Percentiles rank a stretch among this genome's conserved stretches.
phyloP scores from a whole-genome alignment of 768 basidiomycete genomes.

The Boletus subparvulus region DNA sequence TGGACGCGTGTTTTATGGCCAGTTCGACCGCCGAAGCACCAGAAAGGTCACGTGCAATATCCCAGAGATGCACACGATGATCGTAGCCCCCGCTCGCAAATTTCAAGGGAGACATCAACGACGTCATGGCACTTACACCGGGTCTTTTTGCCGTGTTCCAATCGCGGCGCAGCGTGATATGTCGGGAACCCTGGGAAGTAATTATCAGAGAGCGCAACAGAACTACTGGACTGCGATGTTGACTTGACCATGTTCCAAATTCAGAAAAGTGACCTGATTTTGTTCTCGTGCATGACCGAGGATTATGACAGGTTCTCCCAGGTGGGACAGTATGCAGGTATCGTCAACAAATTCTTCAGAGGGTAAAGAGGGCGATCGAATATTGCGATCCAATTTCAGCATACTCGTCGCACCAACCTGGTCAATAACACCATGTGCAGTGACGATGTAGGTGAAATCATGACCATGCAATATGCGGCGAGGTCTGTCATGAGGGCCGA shows the following conservation, averaged over 20 bases:
- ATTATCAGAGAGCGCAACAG: constrained; percentile 1
- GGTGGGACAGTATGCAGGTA: constrained; percentile 37
- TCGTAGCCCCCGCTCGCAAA: constrained; percentile 54
- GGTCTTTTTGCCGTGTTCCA: constrained; percentile 37
- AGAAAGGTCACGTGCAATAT: constrained; percentile 34
- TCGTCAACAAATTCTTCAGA: constrained; percentile 41
- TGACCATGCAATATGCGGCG: constrained; percentile 36
- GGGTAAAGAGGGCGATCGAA: constrained; percentile 23
- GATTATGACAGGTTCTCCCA: constrained; percentile 28
- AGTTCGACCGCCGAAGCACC: constrained; percentile 33
- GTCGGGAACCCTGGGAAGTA: constrained; percentile 7
- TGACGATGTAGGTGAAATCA: constrained; percentile 30
- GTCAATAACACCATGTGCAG: constrained; percentile 41
- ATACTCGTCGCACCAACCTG: constrained; percentile 18
- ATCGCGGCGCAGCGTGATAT: constrained; percentile 24
- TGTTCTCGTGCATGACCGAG: constrained; percentile 41
- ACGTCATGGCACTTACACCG: constrained; percentile 44
- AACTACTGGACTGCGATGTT: constrained; percentile 2
- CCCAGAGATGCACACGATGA: constrained; percentile 49
- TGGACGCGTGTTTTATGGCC: constrained; percentile 43
- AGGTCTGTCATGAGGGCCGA: constrained; percentile 38
- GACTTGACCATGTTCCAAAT: constrained; percentile 23
- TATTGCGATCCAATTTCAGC: constrained; percentile 15
- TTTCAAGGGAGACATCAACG: constrained; percentile 40
- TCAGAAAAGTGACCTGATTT: constrained; percentile 32